Percentiles rank a stretch among this genome's conserved stretches.
These are phyloP conservation scores for Evansstolkia leycettana DNA, from an alignment of 495 filamentous ascomycete species.

Conservation along the genomic window DNA sequence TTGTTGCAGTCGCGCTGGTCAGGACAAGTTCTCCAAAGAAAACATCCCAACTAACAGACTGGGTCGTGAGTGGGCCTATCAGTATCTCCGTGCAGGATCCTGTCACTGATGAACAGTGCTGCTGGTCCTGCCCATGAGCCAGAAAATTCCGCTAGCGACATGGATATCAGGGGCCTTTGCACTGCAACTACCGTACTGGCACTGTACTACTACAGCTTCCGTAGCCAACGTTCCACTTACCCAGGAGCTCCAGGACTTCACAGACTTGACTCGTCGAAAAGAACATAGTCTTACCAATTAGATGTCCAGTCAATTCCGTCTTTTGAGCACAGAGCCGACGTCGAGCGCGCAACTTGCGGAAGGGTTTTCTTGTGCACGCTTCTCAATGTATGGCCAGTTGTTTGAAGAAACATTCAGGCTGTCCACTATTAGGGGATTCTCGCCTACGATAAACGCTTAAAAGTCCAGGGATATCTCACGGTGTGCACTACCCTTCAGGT, in stretches of 20 bases:
- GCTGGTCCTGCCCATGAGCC: no score
- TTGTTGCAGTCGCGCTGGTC: no score
- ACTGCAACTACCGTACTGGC: no score
- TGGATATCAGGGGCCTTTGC: no score
- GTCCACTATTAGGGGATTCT: no score
- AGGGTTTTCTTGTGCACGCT: neutral
- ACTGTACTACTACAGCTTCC: no score
- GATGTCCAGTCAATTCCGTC: constrained; percentile 8
- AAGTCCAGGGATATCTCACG: neutral
- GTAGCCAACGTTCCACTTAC: no score
- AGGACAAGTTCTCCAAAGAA: no score
- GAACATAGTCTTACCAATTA: constrained; percentile 18
- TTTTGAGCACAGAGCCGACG: constrained; percentile 14
- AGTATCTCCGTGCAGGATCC: no score
- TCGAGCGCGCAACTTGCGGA: constrained; percentile 14
- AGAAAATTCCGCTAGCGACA: no score
- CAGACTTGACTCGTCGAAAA: constrained; percentile 9
- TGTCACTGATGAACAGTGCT: no score
- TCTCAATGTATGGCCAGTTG: neutral
- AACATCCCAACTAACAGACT: constrained; percentile 1
- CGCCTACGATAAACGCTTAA: neutral
- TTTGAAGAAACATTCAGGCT: no score
- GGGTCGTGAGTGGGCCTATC: constrained; percentile 2
- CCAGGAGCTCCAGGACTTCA: constrained; percentile 2
- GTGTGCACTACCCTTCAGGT: neutral